Conservation (phyloP, 1,284 basidiomycete genomes). For the Puccinia horiana region DNA sequence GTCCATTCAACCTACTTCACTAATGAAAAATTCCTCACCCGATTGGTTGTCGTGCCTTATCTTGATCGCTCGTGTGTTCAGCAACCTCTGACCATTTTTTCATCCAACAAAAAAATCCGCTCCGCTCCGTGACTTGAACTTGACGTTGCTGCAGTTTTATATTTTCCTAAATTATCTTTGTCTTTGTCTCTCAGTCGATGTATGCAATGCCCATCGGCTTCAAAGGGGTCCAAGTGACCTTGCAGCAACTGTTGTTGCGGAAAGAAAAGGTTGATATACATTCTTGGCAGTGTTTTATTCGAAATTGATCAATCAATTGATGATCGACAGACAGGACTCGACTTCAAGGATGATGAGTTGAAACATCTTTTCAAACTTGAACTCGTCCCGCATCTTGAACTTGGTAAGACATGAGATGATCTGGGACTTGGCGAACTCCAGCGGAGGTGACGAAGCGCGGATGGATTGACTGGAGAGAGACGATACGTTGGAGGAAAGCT, state of each 20-base stretch:
- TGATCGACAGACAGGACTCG: neutral
- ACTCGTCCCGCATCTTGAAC: slow-evolving; percentile 23
- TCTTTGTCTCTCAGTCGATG: no score
- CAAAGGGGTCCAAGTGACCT: no score
- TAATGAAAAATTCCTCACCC: no score
- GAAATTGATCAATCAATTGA: neutral
- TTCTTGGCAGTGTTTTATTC: neutral
- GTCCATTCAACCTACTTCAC: no score
- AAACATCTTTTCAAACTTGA: neutral
- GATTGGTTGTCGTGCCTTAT: no score
- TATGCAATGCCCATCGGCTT: no score
- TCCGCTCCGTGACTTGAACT: no score
- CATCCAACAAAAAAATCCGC: no score
- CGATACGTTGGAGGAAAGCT: neutral
- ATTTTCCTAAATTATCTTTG: no score
- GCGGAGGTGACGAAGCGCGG: neutral
- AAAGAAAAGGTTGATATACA: neutral
- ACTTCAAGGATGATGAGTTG: neutral
- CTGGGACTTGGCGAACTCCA: slow-evolving; percentile 15
- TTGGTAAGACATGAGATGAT: slow-evolving; percentile 13
- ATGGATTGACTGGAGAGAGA: neutral
- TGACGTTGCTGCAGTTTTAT: no score
- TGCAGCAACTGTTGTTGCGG: neutral
- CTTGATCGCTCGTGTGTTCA: no score
- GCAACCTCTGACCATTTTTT: no score